These are phyloP conservation scores for Sclerotinia glacialis DNA, from an alignment of 2,329 filamentous ascomycete genomes.

Conservation along the genomic window DNA sequence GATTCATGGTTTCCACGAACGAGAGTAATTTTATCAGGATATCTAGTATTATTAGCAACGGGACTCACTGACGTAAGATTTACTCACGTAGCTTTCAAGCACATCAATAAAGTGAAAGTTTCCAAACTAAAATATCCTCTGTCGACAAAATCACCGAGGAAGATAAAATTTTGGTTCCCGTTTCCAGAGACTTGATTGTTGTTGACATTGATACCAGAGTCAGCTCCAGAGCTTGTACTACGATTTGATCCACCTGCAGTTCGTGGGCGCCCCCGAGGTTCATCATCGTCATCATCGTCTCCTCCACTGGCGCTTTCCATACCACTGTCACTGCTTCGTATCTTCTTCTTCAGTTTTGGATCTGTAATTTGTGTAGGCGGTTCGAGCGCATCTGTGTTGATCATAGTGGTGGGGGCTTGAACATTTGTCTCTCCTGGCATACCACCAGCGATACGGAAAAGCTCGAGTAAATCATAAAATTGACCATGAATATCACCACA, in stretches of 20 bases:
- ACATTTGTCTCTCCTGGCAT: constrained; percentile 83
- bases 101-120: constrained; percentile 70
- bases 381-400: constrained; percentile 88
- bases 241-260: constrained; percentile 44
- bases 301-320: constrained; percentile 49
- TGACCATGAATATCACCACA: constrained; percentile 98
- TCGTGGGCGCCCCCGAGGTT: constrained; percentile 48
- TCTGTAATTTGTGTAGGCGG: constrained; percentile 86
- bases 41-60: constrained; percentile 46
- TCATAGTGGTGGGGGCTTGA: constrained; percentile 69
- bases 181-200: constrained; percentile 46
- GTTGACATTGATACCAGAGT: constrained; percentile 41
- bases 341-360: constrained; percentile 81
- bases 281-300: constrained; percentile 50
- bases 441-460: constrained; percentile 93
- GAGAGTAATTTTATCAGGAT: constrained; percentile 68
- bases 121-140: constrained; percentile 72
- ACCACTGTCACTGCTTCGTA: constrained; percentile 58
- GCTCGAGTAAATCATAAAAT: constrained; percentile 95
- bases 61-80: background rate
- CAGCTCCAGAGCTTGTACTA: constrained; percentile 42
- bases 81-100: constrained; percentile 66
- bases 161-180: constrained; percentile 67
- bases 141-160: constrained; percentile 72
- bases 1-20: constrained; percentile 75